phyloP scores from a whole-genome alignment of 1,284 basidiomycete species.

The Cutaneotrichosporon cavernicola region DNA sequence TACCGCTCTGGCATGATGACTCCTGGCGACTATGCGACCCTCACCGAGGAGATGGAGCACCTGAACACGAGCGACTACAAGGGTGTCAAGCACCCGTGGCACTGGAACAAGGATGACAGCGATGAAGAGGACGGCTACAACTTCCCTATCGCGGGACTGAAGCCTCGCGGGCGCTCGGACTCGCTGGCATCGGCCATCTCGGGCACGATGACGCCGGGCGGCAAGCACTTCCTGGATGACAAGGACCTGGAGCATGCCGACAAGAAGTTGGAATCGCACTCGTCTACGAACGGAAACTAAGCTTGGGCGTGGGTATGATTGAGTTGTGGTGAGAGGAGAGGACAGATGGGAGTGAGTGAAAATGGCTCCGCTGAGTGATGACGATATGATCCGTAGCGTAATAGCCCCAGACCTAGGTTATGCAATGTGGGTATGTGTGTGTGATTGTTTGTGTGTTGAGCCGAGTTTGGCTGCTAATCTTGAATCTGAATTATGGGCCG shows the following conservation, averaged over 20 bases:
- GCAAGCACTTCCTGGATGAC: constrained; percentile 75
- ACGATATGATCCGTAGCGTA: too few relatives aligned
- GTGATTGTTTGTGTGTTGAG: too few relatives aligned
- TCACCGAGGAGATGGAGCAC: constrained; percentile 91
- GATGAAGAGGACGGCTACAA: constrained; percentile 82
- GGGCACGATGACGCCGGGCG: constrained; percentile 83
- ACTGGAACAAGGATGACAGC: constrained; percentile 52
- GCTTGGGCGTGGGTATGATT: background rate
- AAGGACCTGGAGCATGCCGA: constrained; percentile 78
- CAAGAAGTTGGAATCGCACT: constrained; percentile 62
- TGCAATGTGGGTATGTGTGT: too few relatives aligned
- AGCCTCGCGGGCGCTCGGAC: constrained; percentile 75
- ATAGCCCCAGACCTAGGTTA: too few relatives aligned
- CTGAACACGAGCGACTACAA: constrained; percentile 84
- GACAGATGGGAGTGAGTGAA: too few relatives aligned
- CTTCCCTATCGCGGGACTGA: constrained; percentile 93
- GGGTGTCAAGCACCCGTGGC: constrained; percentile 60
- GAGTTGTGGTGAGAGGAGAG: background rate
- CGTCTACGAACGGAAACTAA: constrained; percentile 3
- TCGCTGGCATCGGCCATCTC: constrained; percentile 67
- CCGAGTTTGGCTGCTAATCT: too few relatives aligned
- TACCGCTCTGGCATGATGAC: constrained; percentile 75
- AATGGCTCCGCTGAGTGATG: background rate
- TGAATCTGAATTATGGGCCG: too few relatives aligned
- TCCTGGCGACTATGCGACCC: constrained; percentile 79